Base-by-base conservation (phyloP, 2,329 filamentous ascomycete genomes). In the Pseudovirgaria hyperparasitica region DNA sequence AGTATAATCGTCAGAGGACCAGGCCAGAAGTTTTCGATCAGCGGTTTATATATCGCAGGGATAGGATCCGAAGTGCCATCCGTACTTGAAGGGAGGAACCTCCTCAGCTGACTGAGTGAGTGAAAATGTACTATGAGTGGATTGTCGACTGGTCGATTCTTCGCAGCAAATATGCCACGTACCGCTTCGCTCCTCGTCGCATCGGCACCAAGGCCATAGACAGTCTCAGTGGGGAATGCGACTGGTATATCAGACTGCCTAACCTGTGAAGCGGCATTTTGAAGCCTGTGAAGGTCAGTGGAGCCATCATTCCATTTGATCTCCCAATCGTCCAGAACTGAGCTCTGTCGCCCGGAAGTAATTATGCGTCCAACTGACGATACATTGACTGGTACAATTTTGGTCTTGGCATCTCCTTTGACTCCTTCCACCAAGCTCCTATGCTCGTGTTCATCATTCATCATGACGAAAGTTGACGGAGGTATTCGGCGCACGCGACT, bases 121-220 rank as follows among this genome's bases (percentile, higher is more conserved):
- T 77, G 76, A 28, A 96, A 66, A 52, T 98, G 90, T 14, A 94
- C 76, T 40, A 98, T 98, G 32, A 98, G 70, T 11, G 90, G 90
- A 51, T 98, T 98, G 49, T 98, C 90, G 5, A 79, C 80, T 4
- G 90, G 90, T 29, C 90, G 63, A 30, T 84, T 80, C 58, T 98
- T 98, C 27, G 82, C 85, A 13, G 72, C 66, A 54, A 90, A 98
- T 39, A 98, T 98, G n/a, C 85, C 86, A 45, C 69, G 74, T 5
- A 96, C 87, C 2, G 87, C 80, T 14, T 61, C 64, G 43, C 76
- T 84, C 42, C 84, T 72, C 15, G 86, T 96, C 8, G 90, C 90
- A 58, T 96, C 90, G 9, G 90, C 90, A n/a, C 85, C 90, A 6
- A 98, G 67, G 0, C 90, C 90, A 50, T 98, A 98, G 1, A 98